These are phyloP conservation scores for Phialophora expanda DNA, from an alignment of 2,329 filamentous ascomycete genomes.

Conservation along the genomic window DNA sequence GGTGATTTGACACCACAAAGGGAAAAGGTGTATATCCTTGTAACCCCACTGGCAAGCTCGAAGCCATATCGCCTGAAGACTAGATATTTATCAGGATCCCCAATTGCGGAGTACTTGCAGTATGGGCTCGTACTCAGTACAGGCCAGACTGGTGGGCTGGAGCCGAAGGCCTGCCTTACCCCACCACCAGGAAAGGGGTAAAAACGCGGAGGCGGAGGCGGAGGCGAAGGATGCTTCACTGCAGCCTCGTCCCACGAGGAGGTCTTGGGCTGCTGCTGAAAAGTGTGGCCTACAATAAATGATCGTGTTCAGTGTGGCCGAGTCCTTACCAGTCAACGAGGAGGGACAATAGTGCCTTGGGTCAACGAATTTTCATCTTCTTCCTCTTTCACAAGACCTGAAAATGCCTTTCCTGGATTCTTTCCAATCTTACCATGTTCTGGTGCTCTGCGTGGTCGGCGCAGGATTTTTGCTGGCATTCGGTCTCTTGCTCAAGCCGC, in stretches of 20 bases:
- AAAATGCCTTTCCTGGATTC: background rate
- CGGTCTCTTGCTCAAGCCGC: slow-evolving; percentile 3
- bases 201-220: background rate
- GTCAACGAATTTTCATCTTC: background rate
- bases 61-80: background rate
- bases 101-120: background rate
- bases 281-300: background rate
- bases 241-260: background rate
- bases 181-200: background rate
- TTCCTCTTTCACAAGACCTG: background rate
- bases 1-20: background rate
- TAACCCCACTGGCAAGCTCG: background rate
- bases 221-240: background rate
- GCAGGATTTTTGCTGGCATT: background rate
- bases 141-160: background rate
- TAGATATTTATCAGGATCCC: background rate
- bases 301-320: no score
- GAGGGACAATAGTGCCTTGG: background rate
- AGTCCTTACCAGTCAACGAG: background rate
- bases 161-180: background rate
- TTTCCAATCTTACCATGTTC: background rate
- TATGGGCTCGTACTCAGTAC: background rate
- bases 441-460: background rate
- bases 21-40: background rate
- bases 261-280: background rate